These are phyloP conservation scores for Monotropa hypopitys DNA, from an alignment of 179 eudicot genomes.

Conservation along the genomic window DNA sequence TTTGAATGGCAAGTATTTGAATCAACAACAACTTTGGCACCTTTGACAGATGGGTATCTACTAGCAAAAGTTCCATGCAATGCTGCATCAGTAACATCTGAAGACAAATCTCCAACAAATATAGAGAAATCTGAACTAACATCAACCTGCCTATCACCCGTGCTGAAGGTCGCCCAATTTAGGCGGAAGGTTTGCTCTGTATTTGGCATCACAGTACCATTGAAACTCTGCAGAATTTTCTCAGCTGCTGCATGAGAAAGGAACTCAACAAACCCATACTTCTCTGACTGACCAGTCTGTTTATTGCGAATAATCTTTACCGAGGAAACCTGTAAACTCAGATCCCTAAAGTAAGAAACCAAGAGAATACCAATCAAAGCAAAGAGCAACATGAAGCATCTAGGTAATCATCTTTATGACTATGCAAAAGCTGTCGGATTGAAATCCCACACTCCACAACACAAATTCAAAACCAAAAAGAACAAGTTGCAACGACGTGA, in stretches of 20 bases:
- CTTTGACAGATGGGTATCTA: conserved; percentile 84
- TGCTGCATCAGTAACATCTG: conserved; percentile 77
- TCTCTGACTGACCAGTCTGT: conserved; percentile 78
- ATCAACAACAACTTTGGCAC: conserved; percentile 92
- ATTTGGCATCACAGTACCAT: conserved; percentile 61
- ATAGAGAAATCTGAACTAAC: conserved; percentile 89
- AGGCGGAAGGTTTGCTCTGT: conserved; percentile 78
- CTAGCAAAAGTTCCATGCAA: conserved; percentile 67
- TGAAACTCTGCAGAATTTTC: conserved; percentile 52
- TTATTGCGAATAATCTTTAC: conserved; percentile 88
- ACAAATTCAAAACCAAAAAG: not conserved
- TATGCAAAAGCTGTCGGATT: not conserved
- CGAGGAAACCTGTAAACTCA: conserved; percentile 39
- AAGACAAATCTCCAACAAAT: conserved; percentile 91
- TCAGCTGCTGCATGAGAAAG: conserved; percentile 67
- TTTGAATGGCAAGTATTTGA: conserved; percentile 85
- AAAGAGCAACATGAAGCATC: not conserved
- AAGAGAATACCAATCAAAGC: not conserved
- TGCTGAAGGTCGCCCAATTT: conserved; percentile 96
- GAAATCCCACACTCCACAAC: not conserved
- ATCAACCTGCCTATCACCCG: conserved; percentile 74
- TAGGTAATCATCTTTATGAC: not conserved
- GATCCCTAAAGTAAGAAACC: not conserved
- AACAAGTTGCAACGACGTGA: not conserved
- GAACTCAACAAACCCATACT: conserved; percentile 93